Evolutionary conservation across 2,329 filamentous ascomycete genomes (phyloP).

Genomic region (Monilinia laxa): DNA sequence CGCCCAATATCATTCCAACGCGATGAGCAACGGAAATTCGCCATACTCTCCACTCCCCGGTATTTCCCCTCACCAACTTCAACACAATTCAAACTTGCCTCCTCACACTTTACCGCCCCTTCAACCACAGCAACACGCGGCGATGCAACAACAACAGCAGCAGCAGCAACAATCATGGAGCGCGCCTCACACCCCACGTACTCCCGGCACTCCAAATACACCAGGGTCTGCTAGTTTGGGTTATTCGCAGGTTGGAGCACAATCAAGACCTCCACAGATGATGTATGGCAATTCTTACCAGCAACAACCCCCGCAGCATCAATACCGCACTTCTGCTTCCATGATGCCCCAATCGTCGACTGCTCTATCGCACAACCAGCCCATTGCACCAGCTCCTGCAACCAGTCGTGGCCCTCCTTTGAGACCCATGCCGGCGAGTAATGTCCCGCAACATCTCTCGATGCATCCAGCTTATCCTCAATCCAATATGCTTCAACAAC

Average conservation of each 20-base stretch:
- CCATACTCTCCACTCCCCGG: conserved; percentile 37
- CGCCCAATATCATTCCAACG: conserved; percentile 38
- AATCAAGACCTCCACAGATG: conserved; percentile 35
- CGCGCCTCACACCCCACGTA: conserved; percentile 56
- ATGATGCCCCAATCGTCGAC: conserved; percentile 68
- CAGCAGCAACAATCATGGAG: conserved; percentile 48
- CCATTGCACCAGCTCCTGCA: conserved; percentile 70
- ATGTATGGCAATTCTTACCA: conserved; percentile 36
- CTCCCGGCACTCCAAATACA: conserved; percentile 62
- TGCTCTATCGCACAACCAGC: conserved; percentile 69
- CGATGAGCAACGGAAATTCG: conserved; percentile 36
- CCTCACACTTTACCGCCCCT: conserved; percentile 58
- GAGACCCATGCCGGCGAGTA: conserved; percentile 66
- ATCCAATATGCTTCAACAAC: conserved; percentile 54
- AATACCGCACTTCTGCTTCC: conserved; percentile 54
- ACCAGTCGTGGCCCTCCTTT: conserved; percentile 54
- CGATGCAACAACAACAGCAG: conserved; percentile 48
- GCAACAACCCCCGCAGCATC: conserved; percentile 32
- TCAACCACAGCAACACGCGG: conserved; percentile 48
- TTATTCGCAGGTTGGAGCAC: conserved; percentile 54
- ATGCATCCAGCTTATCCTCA: conserved; percentile 59
- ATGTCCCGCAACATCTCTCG: conserved; percentile 50
- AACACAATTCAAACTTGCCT: conserved; percentile 45
- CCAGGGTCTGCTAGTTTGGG: conserved; percentile 56
- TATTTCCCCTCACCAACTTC: conserved; percentile 42